Base-by-base conservation (phyloP, 2,329 filamentous ascomycete genomes). In the Nemania sp. region DNA sequence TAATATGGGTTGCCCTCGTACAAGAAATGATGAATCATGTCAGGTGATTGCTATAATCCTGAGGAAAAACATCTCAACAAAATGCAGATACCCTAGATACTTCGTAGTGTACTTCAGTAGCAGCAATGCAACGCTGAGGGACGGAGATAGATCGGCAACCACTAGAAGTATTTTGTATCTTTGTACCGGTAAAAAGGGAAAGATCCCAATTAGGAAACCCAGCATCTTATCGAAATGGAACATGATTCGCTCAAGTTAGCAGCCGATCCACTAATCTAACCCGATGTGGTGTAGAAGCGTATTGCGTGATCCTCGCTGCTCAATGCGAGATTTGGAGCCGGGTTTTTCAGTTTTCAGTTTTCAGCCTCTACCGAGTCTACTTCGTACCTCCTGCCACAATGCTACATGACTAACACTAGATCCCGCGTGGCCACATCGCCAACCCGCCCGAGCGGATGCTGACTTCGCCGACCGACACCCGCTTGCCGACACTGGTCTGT, bases 281-380 rank as follows among this genome's bases (percentile, higher is more conserved):
- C 46, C 3, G 4, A 66, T 53, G 1, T 1, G 51, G 62, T 0
- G 18, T 64, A 64, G 62, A 3, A 54, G 29, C 5, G 7, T 56
- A 66, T 66, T 64, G 64, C 64, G 64, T 66, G 64, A 62, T 66
- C 62, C 43, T 54, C 50, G 46, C 35, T 52, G 37, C 54, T 45
- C 54, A 63, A 40, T 54, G 60, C 57, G 49, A 63, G 53, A 56
- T 56, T 40, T 15, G 20, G 35, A 51, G 35, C 18, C 20, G 21
- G 59, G 56, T 59, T 52, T 43, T 45, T 37, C 48, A 46, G 42
- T 18, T 17, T 20, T 54, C 48, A 29, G 2, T 48, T 57, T 51
- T 62, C 56, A 59, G 52, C 62, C 56, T 59, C 58, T 57, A 20
- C 35, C 51, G 55, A 40, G 53, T 60, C n/a, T n/a, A n/a, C n/a